Evolutionary conservation across 2,329 filamentous ascomycete species (phyloP), one percentile per base, ranked within the genome.

Genomic region (Colletotrichum viniferum): DNA sequence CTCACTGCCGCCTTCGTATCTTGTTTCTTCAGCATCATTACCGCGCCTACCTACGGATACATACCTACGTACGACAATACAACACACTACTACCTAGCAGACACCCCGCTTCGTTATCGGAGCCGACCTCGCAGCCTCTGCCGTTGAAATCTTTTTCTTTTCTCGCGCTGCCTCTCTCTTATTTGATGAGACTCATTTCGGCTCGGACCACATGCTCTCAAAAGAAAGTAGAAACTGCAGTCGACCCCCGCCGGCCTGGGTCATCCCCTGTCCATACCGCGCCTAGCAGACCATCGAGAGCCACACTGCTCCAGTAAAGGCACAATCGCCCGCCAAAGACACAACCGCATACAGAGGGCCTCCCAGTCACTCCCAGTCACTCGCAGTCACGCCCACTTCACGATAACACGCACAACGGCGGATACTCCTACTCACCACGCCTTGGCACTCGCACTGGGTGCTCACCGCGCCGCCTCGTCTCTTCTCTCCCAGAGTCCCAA

Each of bases 201-300:
- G 73, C 69, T 73, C 73, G 73, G 73, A 75, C 69, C 69, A 72
- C 73, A 75, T 63, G 69, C 69, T 73, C 73, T 56, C 73, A 63
- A 68, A 68, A 75, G 72, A 52, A 71, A 66, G 58, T 65, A 75
- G 72, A 52, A 71, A 66, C 66, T 65, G 71, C 71, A 65, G 32
- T 60, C 28, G n/a, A 60, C 48, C 71, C 58, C 60, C 34, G 30
- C 71, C 32, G 34, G 21, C 26, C 67, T 48, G 28, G 71, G 67
- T 64, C 58, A 7, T 60, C 34, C 71, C 71, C 71, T 74, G 71
- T 64, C 48, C 14, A 14, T 58, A 28, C 56, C n/a, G 38, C 13
- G 60, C 63, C 43, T 62, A 60, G 18, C n/a, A 18, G 63, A 30
- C 30, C 52, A 43, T 21, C 66, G 28, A 70, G 66, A 69, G 60